Base-by-base conservation (phyloP, 2,329 filamentous ascomycete species). In the Paramyrothecium sp. region DNA sequence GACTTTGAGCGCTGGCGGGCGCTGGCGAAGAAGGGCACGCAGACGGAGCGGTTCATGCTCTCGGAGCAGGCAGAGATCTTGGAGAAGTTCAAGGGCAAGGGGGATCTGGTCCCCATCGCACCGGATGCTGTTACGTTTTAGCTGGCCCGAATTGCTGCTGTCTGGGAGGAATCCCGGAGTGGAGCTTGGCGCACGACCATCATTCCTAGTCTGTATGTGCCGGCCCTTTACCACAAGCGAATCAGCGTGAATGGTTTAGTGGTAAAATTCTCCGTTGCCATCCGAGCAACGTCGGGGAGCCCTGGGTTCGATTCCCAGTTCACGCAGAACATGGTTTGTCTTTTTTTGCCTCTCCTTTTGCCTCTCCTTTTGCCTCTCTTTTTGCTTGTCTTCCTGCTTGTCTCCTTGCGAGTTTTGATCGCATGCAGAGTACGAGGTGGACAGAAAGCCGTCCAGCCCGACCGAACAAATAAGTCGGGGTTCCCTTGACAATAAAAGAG, bases 51-150 rank as follows among this genome's bases (percentile, higher is more conserved):
- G 16, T 70, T 78, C 12, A 72, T 85, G 67, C 61, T 86, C 60
- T 77, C 75, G 38, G 81, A 86, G 65, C 81, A 86, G 66, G 83
- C 80, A 13, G 69, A 78, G 56, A 76, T 84, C 49, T 49, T 78
- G 53, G 77, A 83, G 67, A 72, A 69, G 13, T 85, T 81, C 62
- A 76, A 75, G 55, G 81, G 82, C 0, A 72, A 74, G 21, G 82
- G 81, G 0, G 60, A 77, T 10, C 60, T 85, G 55, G 70, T 75
- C 55, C 75, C 76, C 0, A 82, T 83, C 60, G 71, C 73, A 7
- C 50, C 53, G 2, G 56, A 65, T 8, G 65, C 61, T 13, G 56
- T 60, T 2, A 66, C 64, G 1, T 23, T 56, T 21, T 60, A 41
- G 26, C 4, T 30, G 26, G 5, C 26, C 26, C 26, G 26, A 30